Evolutionary conservation across 2,329 filamentous ascomycete genomes (phyloP).

Genomic region (Fusarium drepaniforme): DNA sequence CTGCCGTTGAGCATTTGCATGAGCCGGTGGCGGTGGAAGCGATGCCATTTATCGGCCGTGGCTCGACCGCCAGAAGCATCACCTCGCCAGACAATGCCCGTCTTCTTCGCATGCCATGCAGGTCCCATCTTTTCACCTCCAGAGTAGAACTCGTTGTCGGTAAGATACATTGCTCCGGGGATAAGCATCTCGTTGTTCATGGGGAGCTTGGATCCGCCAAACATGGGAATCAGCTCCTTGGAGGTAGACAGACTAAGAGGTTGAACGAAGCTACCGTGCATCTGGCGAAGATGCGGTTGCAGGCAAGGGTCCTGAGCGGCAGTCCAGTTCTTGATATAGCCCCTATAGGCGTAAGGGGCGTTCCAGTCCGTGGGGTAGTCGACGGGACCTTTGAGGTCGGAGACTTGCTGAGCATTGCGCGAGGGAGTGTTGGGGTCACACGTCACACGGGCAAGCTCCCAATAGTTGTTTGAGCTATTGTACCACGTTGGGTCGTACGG

Average conservation of each 20-base stretch:
- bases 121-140: slow-evolving; percentile 68
- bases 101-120: slow-evolving; percentile 68
- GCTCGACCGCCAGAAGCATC: slow-evolving; percentile 71
- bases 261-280: slow-evolving; percentile 70
- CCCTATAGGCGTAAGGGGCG: slow-evolving; percentile 55
- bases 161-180: slow-evolving; percentile 74
- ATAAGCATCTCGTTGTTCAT: slow-evolving; percentile 75
- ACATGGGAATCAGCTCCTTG: slow-evolving; percentile 69
- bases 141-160: slow-evolving; percentile 68
- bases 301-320: slow-evolving; percentile 69
- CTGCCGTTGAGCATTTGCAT: slow-evolving; percentile 77
- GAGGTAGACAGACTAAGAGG: slow-evolving; percentile 64
- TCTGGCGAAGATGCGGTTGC: slow-evolving; percentile 63
- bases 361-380: slow-evolving; percentile 51
- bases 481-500: slow-evolving; percentile 62
- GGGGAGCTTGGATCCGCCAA: slow-evolving; percentile 72
- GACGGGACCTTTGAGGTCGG: slow-evolving; percentile 47
- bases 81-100: slow-evolving; percentile 72
- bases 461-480: slow-evolving; percentile 63
- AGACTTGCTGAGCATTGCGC: slow-evolving; percentile 50
- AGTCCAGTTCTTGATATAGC: slow-evolving; percentile 70
- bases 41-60: slow-evolving; percentile 69
- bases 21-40: slow-evolving; percentile 79
- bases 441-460: slow-evolving; percentile 68
- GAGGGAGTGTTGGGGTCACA: slow-evolving; percentile 69